Evolutionary conservation across 179 eudicot genomes (phyloP).

Genomic region (Corrigiola litoralis): DNA sequence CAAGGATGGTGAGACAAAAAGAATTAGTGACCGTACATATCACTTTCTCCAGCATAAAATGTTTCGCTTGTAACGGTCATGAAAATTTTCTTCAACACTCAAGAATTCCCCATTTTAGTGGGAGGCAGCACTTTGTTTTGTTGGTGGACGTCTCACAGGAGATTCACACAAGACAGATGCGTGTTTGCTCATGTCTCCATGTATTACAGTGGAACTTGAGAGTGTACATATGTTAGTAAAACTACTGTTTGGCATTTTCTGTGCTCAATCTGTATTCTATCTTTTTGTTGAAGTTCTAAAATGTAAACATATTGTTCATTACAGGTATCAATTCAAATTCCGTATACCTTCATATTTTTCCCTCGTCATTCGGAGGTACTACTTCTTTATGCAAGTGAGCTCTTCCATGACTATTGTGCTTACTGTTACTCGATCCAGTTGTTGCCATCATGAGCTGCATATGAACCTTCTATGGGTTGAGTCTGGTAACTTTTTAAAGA

Average conservation of each 20-base stretch:
- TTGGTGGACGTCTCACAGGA: background rate
- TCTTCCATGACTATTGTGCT: background rate
- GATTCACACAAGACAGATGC: background rate
- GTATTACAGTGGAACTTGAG: background rate
- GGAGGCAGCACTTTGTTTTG: too few species aligned
- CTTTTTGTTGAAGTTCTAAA: constrained; percentile 4
- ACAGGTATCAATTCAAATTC: constrained; percentile 95
- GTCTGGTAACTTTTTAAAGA: background rate
- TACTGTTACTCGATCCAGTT: background rate
- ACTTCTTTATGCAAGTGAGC: background rate
- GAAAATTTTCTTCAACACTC: too few species aligned
- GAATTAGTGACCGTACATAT: too few species aligned
- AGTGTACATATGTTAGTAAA: background rate
- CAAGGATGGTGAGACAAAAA: too few species aligned
- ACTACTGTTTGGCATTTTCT: background rate
- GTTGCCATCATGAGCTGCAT: too few species aligned
- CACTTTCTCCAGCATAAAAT: too few species aligned
- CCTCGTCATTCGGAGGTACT: constrained; percentile 86
- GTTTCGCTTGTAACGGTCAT: too few species aligned
- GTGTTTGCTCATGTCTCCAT: background rate
- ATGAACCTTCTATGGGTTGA: too few species aligned
- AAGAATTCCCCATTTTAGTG: too few species aligned
- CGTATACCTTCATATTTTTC: constrained; percentile 91
- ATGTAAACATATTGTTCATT: constrained; percentile 1
- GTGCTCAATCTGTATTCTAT: background rate